Evolutionary conservation across 1,284 basidiomycete species (phyloP).

Genomic region (Trichosporon ovoides): DNA sequence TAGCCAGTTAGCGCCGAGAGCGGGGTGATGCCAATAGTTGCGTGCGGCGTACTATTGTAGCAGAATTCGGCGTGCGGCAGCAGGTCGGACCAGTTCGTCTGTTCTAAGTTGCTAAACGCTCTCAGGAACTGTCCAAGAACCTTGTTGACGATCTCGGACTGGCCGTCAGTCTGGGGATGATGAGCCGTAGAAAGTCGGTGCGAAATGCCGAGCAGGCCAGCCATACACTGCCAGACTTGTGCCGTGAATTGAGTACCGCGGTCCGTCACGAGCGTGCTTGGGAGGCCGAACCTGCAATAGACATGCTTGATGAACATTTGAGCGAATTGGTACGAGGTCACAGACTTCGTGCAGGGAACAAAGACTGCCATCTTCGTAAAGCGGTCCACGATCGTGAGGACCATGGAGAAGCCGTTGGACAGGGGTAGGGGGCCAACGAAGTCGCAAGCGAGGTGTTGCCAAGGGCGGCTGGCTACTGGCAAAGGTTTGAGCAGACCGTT

Average conservation of each 20-base stretch:
- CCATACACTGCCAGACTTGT: slow-evolving; percentile 18
- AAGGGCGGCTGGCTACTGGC: slow-evolving; percentile 40
- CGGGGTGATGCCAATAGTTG: slow-evolving; percentile 23
- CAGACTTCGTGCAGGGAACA: neutral
- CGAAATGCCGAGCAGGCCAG: slow-evolving; percentile 13
- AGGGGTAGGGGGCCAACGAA: slow-evolving; percentile 41
- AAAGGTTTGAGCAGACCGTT: slow-evolving; percentile 48
- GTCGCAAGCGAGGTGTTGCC: slow-evolving; percentile 51
- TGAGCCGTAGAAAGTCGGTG: slow-evolving; percentile 36
- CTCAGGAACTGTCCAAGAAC: slow-evolving; percentile 49
- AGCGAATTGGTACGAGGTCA: neutral
- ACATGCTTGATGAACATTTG: slow-evolving; percentile 10
- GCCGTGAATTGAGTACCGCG: slow-evolving; percentile 19
- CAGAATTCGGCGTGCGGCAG: slow-evolving; percentile 52
- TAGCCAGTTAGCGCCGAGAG: neutral
- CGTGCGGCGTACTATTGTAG: slow-evolving; percentile 49
- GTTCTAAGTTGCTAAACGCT: slow-evolving; percentile 41
- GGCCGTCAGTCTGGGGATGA: slow-evolving; percentile 52
- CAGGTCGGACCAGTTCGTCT: slow-evolving; percentile 52
- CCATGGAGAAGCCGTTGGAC: slow-evolving; percentile 42
- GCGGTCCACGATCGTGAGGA: slow-evolving; percentile 49
- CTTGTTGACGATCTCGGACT: slow-evolving; percentile 52
- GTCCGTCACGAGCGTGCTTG: slow-evolving; percentile 36
- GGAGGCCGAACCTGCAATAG: slow-evolving; percentile 23
- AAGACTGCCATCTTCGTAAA: slow-evolving; percentile 32